phyloP scores from a whole-genome alignment of 116 monocot species.

The Trichopus zeylanicus region DNA sequence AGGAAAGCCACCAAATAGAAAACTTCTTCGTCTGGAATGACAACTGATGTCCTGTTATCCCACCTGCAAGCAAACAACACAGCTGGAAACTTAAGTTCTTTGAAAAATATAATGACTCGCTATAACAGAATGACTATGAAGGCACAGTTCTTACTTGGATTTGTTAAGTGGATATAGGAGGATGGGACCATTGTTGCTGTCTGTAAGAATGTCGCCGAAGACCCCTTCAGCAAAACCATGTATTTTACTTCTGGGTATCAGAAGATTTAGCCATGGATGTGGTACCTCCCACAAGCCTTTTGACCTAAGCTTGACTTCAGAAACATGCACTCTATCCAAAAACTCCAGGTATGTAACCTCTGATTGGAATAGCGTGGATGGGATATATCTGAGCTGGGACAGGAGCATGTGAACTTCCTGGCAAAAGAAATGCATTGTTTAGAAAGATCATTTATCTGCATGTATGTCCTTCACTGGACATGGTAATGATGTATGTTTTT shows the following conservation, averaged over 20 bases:
- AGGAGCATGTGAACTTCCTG: slow-evolving; percentile 59
- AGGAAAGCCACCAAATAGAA: slow-evolving; percentile 81
- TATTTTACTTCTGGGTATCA: slow-evolving; percentile 53
- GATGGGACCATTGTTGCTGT: slow-evolving; percentile 80
- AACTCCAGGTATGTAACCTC: slow-evolving; percentile 83
- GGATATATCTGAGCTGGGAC: slow-evolving; percentile 57
- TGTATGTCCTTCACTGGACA: neutral
- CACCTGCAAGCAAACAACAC: slow-evolving; percentile 39
- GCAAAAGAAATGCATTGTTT: slow-evolving; percentile 1
- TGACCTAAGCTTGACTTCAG: slow-evolving; percentile 58
- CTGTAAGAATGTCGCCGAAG: slow-evolving; percentile 58
- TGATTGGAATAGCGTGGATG: slow-evolving; percentile 60
- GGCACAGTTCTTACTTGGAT: slow-evolving; percentile 36
- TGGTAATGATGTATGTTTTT: neutral
- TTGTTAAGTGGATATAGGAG: slow-evolving; percentile 71
- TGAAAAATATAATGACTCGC: neutral
- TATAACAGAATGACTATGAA: neutral
- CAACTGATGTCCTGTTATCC: slow-evolving; percentile 76
- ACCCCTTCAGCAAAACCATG: slow-evolving; percentile 47
- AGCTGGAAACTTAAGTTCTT: neutral
- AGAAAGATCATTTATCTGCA: neutral
- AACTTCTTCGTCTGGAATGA: slow-evolving; percentile 76
- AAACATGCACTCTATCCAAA: slow-evolving; percentile 69
- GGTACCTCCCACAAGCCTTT: slow-evolving; percentile 86
- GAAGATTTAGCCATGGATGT: slow-evolving; percentile 93